Evolutionary conservation across 306 rosid genomes (phyloP).

Genomic region (Quercus glauca): DNA sequence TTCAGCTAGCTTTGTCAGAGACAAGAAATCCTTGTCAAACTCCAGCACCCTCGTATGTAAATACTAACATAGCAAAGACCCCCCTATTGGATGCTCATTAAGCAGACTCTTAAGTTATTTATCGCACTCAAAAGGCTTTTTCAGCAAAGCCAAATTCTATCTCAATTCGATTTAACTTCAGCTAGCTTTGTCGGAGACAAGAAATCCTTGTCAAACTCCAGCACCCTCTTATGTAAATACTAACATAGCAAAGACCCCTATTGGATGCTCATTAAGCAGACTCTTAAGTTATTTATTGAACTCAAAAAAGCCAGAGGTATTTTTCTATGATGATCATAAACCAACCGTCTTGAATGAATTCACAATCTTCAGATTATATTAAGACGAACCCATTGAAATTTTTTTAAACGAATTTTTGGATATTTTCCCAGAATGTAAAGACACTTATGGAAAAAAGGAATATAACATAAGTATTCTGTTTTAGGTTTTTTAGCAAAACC

Average conservation of each 20-base stretch:
- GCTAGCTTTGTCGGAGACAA: background rate
- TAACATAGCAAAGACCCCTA: background rate
- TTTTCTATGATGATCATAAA: background rate
- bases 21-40: background rate
- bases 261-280: too few species aligned
- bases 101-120: too few species aligned
- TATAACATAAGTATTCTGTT: background rate
- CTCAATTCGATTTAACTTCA: background rate
- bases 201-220: conserved; percentile 2
- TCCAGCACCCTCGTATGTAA: background rate
- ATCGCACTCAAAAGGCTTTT: too few species aligned
- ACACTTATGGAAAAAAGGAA: background rate
- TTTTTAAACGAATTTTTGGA: background rate
- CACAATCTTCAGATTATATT: background rate
- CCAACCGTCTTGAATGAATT: background rate
- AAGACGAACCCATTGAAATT: background rate
- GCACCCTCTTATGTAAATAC: background rate
- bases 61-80: background rate
- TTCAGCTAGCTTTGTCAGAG: background rate
- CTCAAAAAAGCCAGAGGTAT: too few species aligned
- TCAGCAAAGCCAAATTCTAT: too few species aligned
- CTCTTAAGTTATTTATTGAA: too few species aligned
- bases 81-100: too few species aligned
- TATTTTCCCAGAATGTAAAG: background rate
- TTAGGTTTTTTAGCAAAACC: background rate